Evolutionary conservation across 805 yeast genomes (phyloP).

Genomic region (Suhomyces faveliae): DNA sequence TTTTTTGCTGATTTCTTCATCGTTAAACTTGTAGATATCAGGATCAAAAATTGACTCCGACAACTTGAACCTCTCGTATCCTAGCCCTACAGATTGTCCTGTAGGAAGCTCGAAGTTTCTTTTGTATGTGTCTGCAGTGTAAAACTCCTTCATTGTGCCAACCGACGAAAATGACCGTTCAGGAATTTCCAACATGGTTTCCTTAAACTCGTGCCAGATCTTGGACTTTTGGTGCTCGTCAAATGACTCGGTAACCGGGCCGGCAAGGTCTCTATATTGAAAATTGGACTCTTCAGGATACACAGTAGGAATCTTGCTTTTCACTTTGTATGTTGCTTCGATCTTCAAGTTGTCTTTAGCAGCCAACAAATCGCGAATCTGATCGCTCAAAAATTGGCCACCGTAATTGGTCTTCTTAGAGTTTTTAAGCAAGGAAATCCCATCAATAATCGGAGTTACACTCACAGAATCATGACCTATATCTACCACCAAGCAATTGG

Average conservation of each 20-base stretch:
- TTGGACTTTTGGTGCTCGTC: conserved; percentile 55
- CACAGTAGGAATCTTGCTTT: conserved; percentile 39
- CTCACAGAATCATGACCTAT: conserved; percentile 76
- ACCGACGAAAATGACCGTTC: conserved; percentile 28
- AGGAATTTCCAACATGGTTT: conserved; percentile 59
- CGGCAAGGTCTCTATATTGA: conserved; percentile 20
- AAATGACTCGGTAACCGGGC: conserved; percentile 46
- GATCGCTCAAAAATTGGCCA: conserved; percentile 64
- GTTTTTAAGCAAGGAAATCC: conserved; percentile 68
- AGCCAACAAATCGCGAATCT: conserved; percentile 42
- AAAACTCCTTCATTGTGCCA: conserved; percentile 24
- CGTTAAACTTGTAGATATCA: conserved; percentile 35
- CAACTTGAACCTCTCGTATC: conserved; percentile 57
- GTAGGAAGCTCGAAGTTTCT: conserved; percentile 73
- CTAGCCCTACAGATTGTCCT: conserved; percentile 64
- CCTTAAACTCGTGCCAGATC: conserved; percentile 72
- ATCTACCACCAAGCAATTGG: conserved; percentile 83
- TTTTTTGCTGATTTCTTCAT: conserved; percentile 19
- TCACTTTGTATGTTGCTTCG: conserved; percentile 46
- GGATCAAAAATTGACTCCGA: conserved; percentile 79
- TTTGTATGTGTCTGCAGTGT: conserved; percentile 26
- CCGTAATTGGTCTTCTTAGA: conserved; percentile 71
- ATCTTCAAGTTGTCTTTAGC: conserved; percentile 29
- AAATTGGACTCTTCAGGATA: conserved; percentile 30
- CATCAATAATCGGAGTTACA: conserved; percentile 82